Evolutionary conservation across 139 green algal species (phyloP).

Genomic region (Chlorella sorokiniana): DNA sequence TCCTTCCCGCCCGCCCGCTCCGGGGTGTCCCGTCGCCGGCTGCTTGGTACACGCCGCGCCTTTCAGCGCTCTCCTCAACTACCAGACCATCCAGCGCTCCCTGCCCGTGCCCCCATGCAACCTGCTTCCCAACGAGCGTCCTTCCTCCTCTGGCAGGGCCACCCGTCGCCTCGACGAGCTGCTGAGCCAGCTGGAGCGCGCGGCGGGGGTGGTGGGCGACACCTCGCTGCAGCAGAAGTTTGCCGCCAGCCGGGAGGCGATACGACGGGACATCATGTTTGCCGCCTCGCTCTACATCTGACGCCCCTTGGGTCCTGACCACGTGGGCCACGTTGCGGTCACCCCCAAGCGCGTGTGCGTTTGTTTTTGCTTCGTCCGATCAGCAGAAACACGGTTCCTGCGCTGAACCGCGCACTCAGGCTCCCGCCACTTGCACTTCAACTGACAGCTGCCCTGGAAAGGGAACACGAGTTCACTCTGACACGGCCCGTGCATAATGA

Average conservation of each 20-base stretch:
- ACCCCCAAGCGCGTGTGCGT: too few relatives aligned
- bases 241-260: conserved; percentile 63
- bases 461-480: too few relatives aligned
- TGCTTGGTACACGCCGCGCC: too few relatives aligned
- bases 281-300: conserved; percentile 92
- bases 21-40: too few relatives aligned
- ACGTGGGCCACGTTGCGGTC: not conserved
- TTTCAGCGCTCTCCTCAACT: too few relatives aligned
- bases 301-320: not conserved
- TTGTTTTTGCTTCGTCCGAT: too few relatives aligned
- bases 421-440: too few relatives aligned
- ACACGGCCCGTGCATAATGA: too few relatives aligned
- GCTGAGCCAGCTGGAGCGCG: conserved; percentile 81
- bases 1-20: too few relatives aligned
- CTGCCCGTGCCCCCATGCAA: not conserved
- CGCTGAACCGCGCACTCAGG: too few relatives aligned
- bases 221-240: conserved; percentile 76
- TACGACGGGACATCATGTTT: conserved; percentile 95
- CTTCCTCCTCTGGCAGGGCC: conserved; percentile 32
- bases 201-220: conserved; percentile 81
- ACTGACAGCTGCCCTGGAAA: too few relatives aligned
- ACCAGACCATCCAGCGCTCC: not conserved
- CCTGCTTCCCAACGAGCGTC: not conserved
- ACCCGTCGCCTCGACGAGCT: conserved; percentile 92
- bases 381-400: too few relatives aligned